Percentiles rank a stretch among this genome's conserved stretches.
phyloP scores from a whole-genome alignment of 2,329 filamentous ascomycete species.

The Pseudogymnoascus sp. region DNA sequence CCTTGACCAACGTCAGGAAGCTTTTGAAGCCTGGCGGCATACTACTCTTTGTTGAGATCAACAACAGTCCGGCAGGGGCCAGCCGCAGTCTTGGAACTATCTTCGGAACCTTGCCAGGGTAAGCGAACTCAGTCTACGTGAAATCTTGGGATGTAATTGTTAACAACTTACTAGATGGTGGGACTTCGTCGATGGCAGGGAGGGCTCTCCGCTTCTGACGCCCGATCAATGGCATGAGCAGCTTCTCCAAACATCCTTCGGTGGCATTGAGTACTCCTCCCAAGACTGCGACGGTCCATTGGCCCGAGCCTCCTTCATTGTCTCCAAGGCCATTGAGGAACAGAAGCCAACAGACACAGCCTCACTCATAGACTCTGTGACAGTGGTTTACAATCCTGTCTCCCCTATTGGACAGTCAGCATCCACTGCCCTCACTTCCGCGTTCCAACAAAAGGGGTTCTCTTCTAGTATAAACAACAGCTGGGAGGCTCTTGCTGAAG shows the following conservation, averaged over 20 bases:
- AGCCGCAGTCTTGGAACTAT: not conserved
- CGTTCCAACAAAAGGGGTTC: not conserved
- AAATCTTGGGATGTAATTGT: not conserved
- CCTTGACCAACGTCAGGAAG: constrained; percentile 16
- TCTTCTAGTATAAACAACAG: not conserved
- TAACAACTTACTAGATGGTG: not conserved
- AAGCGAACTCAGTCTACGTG: not conserved
- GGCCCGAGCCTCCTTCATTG: not conserved
- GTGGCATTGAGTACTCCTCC: not conserved
- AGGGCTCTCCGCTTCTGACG: not conserved
- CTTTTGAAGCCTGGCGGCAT: constrained; percentile 16
- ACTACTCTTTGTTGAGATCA: constrained; percentile 11
- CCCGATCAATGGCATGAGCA: not conserved
- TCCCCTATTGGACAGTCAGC: not conserved
- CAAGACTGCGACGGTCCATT: not conserved
- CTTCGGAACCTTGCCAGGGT: not conserved
- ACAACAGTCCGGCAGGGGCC: not conserved
- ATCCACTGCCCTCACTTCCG: not conserved
- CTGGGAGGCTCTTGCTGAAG: not conserved
- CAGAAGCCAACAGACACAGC: not conserved
- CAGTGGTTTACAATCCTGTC: not conserved
- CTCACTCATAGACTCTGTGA: not conserved
- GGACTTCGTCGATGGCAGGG: not conserved
- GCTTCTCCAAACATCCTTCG: not conserved
- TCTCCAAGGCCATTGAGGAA: not conserved